Evolutionary conservation across 805 yeast genomes (phyloP), one percentile per base, ranked within the genome.

Genomic region (Diddensiella caesifluorescens): DNA sequence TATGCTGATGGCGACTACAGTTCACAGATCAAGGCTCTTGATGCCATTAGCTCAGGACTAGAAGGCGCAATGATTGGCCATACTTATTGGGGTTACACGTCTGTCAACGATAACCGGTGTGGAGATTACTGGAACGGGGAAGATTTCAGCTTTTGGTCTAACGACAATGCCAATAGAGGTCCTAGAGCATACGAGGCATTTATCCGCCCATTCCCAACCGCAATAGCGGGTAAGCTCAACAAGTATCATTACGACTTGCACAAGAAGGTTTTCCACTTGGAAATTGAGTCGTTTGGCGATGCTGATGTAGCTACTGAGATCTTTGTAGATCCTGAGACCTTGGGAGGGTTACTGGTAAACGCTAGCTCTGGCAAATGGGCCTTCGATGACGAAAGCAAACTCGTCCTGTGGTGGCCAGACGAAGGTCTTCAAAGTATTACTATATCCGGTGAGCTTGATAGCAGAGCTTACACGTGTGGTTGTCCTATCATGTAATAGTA

Each of bases 71-170:
- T 74, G 38, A 60, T 87, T 54, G 76, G 83, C 34, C 87, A 79
- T 59, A 80, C 95, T 2, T 76, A 79, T 55, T 90, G 98, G 97
- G 78, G 87, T 53, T 90, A 90, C 59, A 74, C 83, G 26, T 68
- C 80, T 4, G 64, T 68, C 31, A 90, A 89, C 57, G 66, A 77
- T 25, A 95, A 92, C 62, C 65, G 74, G 56, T 79, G 84, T 80
- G 98, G 98, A 0, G 98, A 90, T 61, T 60, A 72, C 20, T 90
- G 97, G 95, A 90, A 90, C 55, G 79, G 87, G 51, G 98, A 90
- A 57, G 97, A 90, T 61, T 80, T 90, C 59, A 84, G 96, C 1
- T 74, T 90, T 43, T 90, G 82, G 83, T 81, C 92, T 1, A 62
- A 29, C 30, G 63, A 34, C 26, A 39, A 33, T 16, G 28, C 18